Evolutionary conservation across 495 filamentous ascomycete genomes (phyloP).

Genomic region (Penicillium dipodomyicola): DNA sequence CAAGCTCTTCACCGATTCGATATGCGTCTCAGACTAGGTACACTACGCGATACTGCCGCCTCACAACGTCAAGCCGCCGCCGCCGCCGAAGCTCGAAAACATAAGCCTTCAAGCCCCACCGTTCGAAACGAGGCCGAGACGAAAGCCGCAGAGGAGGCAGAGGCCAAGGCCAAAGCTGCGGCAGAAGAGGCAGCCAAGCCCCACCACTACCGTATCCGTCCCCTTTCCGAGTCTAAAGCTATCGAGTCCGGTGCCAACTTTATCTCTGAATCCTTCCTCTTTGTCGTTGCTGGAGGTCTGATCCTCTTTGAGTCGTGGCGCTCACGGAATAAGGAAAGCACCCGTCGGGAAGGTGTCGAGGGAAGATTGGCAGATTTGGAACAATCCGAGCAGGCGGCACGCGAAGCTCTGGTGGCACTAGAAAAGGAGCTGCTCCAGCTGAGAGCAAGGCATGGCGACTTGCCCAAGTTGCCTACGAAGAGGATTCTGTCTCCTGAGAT

Average conservation of each 20-base stretch:
- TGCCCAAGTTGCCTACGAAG: constrained; percentile 22
- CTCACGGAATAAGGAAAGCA: constrained; percentile 72
- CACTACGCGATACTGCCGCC: constrained; percentile 73
- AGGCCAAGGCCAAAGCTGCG: constrained; percentile 49
- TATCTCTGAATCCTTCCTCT: constrained; percentile 85
- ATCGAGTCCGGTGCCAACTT: constrained; percentile 97
- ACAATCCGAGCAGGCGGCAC: constrained; percentile 56
- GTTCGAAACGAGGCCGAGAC: constrained; percentile 76
- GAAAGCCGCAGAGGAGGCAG: constrained; percentile 58
- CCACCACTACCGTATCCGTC: constrained; percentile 58
- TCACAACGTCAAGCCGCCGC: constrained; percentile 52
- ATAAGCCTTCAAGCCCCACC: constrained; percentile 70
- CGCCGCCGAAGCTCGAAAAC: constrained; percentile 49
- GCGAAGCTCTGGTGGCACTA: constrained; percentile 58
- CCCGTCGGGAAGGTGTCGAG: constrained; percentile 70
- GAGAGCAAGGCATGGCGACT: constrained; percentile 43
- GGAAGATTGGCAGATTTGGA: constrained; percentile 65
- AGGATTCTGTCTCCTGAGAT: constrained; percentile 47
- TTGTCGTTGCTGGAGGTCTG: constrained; percentile 72
- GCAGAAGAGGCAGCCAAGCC: constrained; percentile 47
- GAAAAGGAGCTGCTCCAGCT: constrained; percentile 66
- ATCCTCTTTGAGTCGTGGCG: constrained; percentile 81
- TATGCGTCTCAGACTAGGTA: constrained; percentile 85
- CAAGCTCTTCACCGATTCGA: constrained; percentile 88
- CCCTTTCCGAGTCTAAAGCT: constrained; percentile 86